phyloP scores from a whole-genome alignment of 2,329 filamentous ascomycete species.

The Botryosphaeria dothidea region DNA sequence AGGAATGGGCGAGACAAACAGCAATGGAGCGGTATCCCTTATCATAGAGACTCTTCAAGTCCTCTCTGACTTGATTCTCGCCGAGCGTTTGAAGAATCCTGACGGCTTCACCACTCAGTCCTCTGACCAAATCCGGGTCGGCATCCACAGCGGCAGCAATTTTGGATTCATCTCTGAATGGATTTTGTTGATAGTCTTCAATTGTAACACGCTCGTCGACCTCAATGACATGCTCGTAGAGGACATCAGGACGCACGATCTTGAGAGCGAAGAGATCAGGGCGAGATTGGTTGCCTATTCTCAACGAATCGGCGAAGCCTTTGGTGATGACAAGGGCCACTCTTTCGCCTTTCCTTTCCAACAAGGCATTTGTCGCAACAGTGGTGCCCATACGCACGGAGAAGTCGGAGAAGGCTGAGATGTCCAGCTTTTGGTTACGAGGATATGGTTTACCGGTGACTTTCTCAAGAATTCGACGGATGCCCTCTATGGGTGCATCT shows the following conservation, averaged over 20 bases:
- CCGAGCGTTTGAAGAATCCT: conserved; percentile 29
- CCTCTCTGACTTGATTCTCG: conserved; percentile 9
- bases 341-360: conserved; percentile 33
- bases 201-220: conserved; percentile 32
- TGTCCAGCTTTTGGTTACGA: conserved; percentile 22
- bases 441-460: conserved; percentile 24
- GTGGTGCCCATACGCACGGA: conserved; percentile 33
- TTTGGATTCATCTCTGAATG: conserved; percentile 22
- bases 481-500: conserved; percentile 33
- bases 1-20: conserved; percentile 36
- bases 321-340: conserved; percentile 30
- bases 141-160: conserved; percentile 3
- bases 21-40: conserved; percentile 39
- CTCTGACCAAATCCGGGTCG: conserved; percentile 23
- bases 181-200: conserved; percentile 28
- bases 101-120: conserved; percentile 31
- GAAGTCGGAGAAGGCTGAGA: conserved; percentile 19
- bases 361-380: conserved; percentile 33
- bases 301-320: conserved; percentile 32
- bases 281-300: conserved; percentile 35
- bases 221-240: conserved; percentile 27
- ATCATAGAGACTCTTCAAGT: conserved; percentile 30
- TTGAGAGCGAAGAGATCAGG: conserved; percentile 32
- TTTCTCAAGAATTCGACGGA: conserved; percentile 28
- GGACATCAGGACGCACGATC: conserved; percentile 24